Conservation (phyloP, 148 eudicot species). For the Diospyros lotus region DNA sequence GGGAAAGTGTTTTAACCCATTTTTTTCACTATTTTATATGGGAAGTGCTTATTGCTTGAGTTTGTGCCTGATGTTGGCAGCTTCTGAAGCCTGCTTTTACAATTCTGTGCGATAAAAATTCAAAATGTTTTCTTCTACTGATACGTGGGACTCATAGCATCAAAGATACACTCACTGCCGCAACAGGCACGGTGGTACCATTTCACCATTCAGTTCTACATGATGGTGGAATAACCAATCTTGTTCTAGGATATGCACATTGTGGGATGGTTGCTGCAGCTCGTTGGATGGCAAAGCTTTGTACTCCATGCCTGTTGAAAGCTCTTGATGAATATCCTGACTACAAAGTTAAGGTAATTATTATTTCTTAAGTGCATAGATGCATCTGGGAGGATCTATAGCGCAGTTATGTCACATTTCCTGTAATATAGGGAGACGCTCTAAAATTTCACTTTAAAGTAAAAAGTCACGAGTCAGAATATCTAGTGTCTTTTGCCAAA, state of each 20-base stretch:
- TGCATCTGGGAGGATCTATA: no score
- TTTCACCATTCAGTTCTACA: slow-evolving; percentile 94
- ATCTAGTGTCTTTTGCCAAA: no score
- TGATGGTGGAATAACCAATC: slow-evolving; percentile 85
- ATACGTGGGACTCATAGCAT: slow-evolving; percentile 98
- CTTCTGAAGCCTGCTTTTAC: slow-evolving; percentile 96
- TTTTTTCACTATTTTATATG: neutral
- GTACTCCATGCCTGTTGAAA: slow-evolving; percentile 66
- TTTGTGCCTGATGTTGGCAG: slow-evolving; percentile 33
- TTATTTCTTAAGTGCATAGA: neutral
- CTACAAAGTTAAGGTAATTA: slow-evolving; percentile 58
- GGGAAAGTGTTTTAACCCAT: neutral
- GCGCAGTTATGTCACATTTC: no score
- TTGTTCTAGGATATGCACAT: slow-evolving; percentile 91
- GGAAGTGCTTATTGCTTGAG: neutral
- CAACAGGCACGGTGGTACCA: slow-evolving; percentile 91
- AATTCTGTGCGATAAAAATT: slow-evolving; percentile 59
- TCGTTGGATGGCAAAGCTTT: slow-evolving; percentile 91
- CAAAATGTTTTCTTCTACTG: slow-evolving; percentile 74
- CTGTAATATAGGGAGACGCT: no score
- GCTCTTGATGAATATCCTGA: slow-evolving; percentile 67
- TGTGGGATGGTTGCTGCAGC: slow-evolving; percentile 99
- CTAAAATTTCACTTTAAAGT: no score
- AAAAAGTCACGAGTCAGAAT: no score
- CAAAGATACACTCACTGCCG: slow-evolving; percentile 93